phyloP scores from a whole-genome alignment of 2,329 filamentous ascomycete genomes.

The Aulographum hederae region DNA sequence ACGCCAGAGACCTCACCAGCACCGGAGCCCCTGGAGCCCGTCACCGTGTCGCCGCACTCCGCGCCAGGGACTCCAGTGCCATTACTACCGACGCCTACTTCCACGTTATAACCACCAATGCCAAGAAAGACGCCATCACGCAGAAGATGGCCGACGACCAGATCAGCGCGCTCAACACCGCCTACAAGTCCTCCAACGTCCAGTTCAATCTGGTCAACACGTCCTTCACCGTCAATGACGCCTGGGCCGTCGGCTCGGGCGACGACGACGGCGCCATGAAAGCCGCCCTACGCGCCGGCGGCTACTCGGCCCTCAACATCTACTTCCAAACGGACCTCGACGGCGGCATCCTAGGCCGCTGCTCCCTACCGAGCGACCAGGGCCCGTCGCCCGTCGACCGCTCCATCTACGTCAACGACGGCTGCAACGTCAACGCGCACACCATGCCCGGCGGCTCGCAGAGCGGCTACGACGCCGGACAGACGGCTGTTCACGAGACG shows the following conservation, averaged over 20 bases:
- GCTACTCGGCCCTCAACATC: constrained; percentile 36
- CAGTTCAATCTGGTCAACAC: constrained; percentile 30
- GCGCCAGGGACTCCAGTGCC: constrained; percentile 9
- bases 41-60: constrained; percentile 9
- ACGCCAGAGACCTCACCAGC: too few species aligned
- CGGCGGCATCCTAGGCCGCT: constrained; percentile 25
- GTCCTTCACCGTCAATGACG: constrained; percentile 32
- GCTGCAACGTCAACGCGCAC: constrained; percentile 31
- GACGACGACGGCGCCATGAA: constrained; percentile 32
- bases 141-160: constrained; percentile 21
- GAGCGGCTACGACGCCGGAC: constrained; percentile 26
- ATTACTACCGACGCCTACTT: constrained; percentile 24
- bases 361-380: background rate
- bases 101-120: constrained; percentile 23
- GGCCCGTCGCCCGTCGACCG: background rate
- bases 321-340: constrained; percentile 39
- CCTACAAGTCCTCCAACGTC: constrained; percentile 32
- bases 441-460: constrained; percentile 31
- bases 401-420: constrained; percentile 26
- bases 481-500: constrained; percentile 28
- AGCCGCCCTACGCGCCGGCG: constrained; percentile 31
- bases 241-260: constrained; percentile 31
- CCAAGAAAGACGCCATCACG: constrained; percentile 19
- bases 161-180: constrained; percentile 19
- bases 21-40: constrained; percentile 6